These are phyloP conservation scores for Chlorella sp. DNA, from an alignment of 139 green algal genomes.

Conservation along the genomic window DNA sequence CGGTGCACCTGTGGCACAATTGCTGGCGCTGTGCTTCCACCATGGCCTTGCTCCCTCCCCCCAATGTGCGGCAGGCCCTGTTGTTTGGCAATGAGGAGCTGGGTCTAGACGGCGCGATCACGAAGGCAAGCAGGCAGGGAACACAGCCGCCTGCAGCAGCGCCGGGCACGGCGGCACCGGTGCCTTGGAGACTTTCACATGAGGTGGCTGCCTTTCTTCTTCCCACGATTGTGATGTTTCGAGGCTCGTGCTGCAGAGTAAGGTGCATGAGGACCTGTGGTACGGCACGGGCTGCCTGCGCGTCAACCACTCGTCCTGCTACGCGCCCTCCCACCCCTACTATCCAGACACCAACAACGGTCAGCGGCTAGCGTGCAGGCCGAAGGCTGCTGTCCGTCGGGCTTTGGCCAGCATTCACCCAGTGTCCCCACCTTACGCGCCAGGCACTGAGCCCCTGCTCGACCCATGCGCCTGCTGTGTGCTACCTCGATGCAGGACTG, in stretches of 20 bases:
- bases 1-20: too few species aligned
- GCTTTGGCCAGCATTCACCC: too few species aligned
- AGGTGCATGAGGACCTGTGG: constrained; percentile 5
- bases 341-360: background rate
- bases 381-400: too few species aligned
- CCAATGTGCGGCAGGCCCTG: too few species aligned
- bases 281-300: constrained; percentile 11
- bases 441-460: too few species aligned
- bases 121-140: background rate
- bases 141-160: background rate
- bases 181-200: background rate
- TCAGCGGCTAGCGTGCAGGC: too few species aligned
- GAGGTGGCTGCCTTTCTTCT: background rate
- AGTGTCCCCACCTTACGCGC: too few species aligned
- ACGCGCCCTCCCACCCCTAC: background rate
- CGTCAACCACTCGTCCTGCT: background rate
- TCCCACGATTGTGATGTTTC: background rate
- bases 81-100: background rate
- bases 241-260: too few species aligned
- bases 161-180: background rate
- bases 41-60: too few species aligned
- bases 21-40: too few species aligned
- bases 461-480: too few species aligned
- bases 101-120: background rate
- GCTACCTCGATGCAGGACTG: too few species aligned